These are phyloP conservation scores for Dactylonectria macrodidyma DNA, from an alignment of 2,329 filamentous ascomycete genomes.

Conservation along the genomic window DNA sequence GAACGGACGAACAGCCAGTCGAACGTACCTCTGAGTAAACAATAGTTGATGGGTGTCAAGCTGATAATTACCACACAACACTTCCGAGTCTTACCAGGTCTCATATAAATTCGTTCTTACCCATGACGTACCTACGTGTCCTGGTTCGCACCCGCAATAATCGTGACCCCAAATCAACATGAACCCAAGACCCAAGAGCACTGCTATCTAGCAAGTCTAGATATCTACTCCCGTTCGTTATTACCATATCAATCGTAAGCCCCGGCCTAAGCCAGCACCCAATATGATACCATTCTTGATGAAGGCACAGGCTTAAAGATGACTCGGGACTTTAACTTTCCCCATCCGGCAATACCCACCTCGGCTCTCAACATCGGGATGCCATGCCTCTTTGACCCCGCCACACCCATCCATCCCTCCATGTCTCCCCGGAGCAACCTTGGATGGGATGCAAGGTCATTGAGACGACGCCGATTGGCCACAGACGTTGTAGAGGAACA, in stretches of 20 bases:
- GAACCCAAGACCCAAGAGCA: no score
- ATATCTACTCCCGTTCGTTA: no score
- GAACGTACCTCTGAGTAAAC: neutral
- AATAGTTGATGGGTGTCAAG: no score
- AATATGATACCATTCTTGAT: neutral
- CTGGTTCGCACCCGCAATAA: no score
- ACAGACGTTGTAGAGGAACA: neutral
- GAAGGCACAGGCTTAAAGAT: neutral
- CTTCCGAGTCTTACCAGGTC: no score
- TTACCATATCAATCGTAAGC: neutral
- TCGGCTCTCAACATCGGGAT: neutral
- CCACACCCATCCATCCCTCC: neutral
- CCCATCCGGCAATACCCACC: neutral
- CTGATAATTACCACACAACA: no score
- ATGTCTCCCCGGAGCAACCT: neutral
- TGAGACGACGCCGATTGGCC: slow-evolving; percentile 14
- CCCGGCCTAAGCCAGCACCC: neutral
- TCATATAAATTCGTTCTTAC: no score
- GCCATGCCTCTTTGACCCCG: neutral
- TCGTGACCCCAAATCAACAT: no score
- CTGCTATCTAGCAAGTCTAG: no score
- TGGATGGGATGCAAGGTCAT: slow-evolving; percentile 2
- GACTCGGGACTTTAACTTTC: neutral
- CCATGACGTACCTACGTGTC: no score
- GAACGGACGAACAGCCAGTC: no score